Percentiles rank a stretch among this genome's conserved stretches.
These are phyloP conservation scores for Linaria vulgaris DNA, from an alignment of 257 asterid species.

Conservation along the genomic window DNA sequence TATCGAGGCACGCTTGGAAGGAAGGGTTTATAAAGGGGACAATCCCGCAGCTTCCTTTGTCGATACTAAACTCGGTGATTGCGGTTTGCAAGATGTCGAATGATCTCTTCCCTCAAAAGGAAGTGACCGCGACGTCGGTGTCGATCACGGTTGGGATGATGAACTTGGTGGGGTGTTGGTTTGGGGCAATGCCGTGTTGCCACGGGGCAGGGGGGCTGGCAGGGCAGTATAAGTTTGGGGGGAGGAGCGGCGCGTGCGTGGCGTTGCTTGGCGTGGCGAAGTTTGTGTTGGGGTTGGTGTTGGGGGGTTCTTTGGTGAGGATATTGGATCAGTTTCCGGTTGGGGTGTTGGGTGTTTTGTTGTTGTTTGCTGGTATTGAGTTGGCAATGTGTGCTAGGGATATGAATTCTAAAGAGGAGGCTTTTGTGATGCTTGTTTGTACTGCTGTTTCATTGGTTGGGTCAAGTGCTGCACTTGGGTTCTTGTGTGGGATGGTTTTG, in stretches of 20 bases:
- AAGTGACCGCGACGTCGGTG: constrained; percentile 57
- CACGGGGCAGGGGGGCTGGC: constrained; percentile 88
- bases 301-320: constrained; percentile 63
- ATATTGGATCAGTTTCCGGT: constrained; percentile 61
- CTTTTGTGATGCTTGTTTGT: constrained; percentile 64
- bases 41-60: constrained; percentile 68
- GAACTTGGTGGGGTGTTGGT: constrained; percentile 79
- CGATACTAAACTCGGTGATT: constrained; percentile 68
- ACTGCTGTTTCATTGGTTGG: constrained; percentile 65
- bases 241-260: constrained; percentile 73
- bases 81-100: constrained; percentile 71
- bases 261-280: constrained; percentile 70
- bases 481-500: constrained; percentile 62
- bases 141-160: constrained; percentile 69
- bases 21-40: constrained; percentile 77
- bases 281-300: constrained; percentile 50
- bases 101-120: constrained; percentile 66
- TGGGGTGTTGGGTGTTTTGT: constrained; percentile 59
- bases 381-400: constrained; percentile 62
- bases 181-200: constrained; percentile 82
- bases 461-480: constrained; percentile 77
- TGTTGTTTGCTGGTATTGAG: constrained; percentile 77
- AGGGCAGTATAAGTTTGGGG: constrained; percentile 87
- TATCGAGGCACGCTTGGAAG: constrained; percentile 63
- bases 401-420: constrained; percentile 53